Evolutionary conservation across 192 early-diverging fungal genomes (phyloP).

Genomic region (Coemansia sp.): DNA sequence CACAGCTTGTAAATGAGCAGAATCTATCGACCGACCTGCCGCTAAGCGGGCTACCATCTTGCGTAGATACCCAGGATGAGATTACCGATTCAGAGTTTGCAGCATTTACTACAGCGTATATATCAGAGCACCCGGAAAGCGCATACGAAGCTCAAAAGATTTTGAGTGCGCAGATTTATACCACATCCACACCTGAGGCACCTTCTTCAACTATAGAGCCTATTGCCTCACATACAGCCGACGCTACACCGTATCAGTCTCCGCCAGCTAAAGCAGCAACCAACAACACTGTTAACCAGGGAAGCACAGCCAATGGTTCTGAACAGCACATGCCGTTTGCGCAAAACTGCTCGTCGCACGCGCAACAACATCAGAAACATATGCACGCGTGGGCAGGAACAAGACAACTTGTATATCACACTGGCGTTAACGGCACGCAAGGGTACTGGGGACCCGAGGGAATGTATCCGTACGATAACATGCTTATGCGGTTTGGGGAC

Average conservation of each 20-base stretch:
- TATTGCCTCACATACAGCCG: too few relatives aligned
- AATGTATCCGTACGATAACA: constrained; percentile 45
- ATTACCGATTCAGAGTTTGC: constrained; percentile 15
- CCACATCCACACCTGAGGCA: too few relatives aligned
- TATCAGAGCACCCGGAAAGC: background rate
- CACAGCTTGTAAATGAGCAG: constrained; percentile 23
- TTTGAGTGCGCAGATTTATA: too few relatives aligned
- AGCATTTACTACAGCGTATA: background rate
- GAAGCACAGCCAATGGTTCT: too few relatives aligned
- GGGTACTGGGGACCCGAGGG: constrained; percentile 48
- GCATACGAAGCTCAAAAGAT: too few relatives aligned
- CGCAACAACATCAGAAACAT: constrained; percentile 11
- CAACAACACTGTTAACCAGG: too few relatives aligned
- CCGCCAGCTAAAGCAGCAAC: too few relatives aligned
- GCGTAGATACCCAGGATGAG: constrained; percentile 15
- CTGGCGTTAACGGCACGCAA: constrained; percentile 26
- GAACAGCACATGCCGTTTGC: too few relatives aligned
- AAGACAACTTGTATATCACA: constrained; percentile 32
- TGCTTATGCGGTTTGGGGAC: constrained; percentile 44
- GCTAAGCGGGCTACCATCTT: constrained; percentile 3
- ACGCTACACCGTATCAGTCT: too few relatives aligned
- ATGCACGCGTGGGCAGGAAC: constrained; percentile 32
- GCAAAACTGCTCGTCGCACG: background rate
- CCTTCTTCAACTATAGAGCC: too few relatives aligned
- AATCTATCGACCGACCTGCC: constrained; percentile 19